These are phyloP conservation scores for Cochlearia excelsa DNA, from an alignment of 345 rosid species.

Conservation along the genomic window DNA sequence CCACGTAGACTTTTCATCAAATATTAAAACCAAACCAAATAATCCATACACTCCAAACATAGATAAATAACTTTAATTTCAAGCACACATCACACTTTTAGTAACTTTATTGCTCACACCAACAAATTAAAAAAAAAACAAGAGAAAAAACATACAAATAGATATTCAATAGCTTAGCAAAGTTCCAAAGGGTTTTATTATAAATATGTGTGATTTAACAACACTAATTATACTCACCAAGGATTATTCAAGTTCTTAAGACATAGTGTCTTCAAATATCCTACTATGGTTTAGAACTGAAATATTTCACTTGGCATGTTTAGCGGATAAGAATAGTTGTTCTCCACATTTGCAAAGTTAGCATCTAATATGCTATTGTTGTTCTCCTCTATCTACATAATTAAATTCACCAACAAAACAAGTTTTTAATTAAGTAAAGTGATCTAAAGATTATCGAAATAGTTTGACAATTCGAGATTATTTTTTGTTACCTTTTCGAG, in stretches of 20 bases:
- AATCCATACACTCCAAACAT: conserved; percentile 23
- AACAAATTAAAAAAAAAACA: conserved; percentile 15
- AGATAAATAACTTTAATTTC: conserved; percentile 4
- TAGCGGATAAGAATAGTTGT: conserved; percentile 54
- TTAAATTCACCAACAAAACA: conserved; percentile 20
- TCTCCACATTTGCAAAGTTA: conserved; percentile 43
- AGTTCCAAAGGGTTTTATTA: conserved; percentile 29
- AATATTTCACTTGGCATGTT: conserved; percentile 58
- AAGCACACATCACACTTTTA: conserved; percentile 24
- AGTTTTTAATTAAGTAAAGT: background rate
- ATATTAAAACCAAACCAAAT: conserved; percentile 14
- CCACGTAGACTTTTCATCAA: too few relatives aligned
- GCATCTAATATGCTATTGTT: conserved; percentile 40
- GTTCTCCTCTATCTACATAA: conserved; percentile 63
- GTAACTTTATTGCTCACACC: conserved; percentile 26
- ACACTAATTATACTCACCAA: conserved; percentile 34
- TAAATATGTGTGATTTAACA: conserved; percentile 29
- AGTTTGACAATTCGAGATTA: background rate
- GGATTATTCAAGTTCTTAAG: conserved; percentile 17
- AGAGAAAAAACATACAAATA: conserved; percentile 19
- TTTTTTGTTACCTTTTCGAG: conserved; percentile 60
- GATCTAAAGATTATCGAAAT: background rate
- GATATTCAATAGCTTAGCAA: conserved; percentile 22
- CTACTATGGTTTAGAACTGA: conserved; percentile 44
- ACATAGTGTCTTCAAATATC: conserved; percentile 28